phyloP scores from a whole-genome alignment of 1,284 basidiomycete genomes.

The Moesziomyces antarcticus region DNA sequence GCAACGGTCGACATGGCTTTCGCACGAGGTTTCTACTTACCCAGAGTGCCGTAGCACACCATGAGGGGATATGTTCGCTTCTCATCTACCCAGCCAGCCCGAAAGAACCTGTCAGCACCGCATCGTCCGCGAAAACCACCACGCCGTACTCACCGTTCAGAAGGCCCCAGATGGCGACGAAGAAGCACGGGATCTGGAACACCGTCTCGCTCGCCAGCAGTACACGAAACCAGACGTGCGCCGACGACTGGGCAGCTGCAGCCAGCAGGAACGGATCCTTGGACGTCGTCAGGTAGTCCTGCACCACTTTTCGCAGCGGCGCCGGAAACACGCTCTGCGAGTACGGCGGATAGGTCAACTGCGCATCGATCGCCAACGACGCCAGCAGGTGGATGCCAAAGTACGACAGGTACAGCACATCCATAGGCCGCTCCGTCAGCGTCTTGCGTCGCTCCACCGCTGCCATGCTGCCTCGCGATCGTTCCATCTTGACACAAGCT shows the following conservation, averaged over 20 bases:
- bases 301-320: constrained; percentile 29
- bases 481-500: not conserved
- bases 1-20: not conserved
- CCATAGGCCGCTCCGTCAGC: constrained; percentile 27
- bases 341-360: constrained; percentile 46
- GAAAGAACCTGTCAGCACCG: not conserved
- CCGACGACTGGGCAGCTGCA: constrained; percentile 8
- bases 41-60: constrained; percentile 47
- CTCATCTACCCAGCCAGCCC: constrained; percentile 34
- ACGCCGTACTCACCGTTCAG: constrained; percentile 35
- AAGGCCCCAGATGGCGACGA: constrained; percentile 34
- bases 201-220: constrained; percentile 44
- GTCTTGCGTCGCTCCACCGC: not conserved
- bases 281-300: constrained; percentile 40
- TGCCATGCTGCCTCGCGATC: not conserved
- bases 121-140: too few species aligned
- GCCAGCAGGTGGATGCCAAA: constrained; percentile 51
- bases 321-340: constrained; percentile 37
- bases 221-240: constrained; percentile 51
- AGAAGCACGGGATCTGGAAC: constrained; percentile 52
- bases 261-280: constrained; percentile 49
- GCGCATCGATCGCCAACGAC: constrained; percentile 48
- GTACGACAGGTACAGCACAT: constrained; percentile 47
- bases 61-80: constrained; percentile 51
- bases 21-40: constrained; percentile 12